A percentile compares a stretch with the other conserved stretches of the same genome.
Conservation (phyloP, 352 stramenopile species). For the Thalassiosira livingstoniorum region DNA sequence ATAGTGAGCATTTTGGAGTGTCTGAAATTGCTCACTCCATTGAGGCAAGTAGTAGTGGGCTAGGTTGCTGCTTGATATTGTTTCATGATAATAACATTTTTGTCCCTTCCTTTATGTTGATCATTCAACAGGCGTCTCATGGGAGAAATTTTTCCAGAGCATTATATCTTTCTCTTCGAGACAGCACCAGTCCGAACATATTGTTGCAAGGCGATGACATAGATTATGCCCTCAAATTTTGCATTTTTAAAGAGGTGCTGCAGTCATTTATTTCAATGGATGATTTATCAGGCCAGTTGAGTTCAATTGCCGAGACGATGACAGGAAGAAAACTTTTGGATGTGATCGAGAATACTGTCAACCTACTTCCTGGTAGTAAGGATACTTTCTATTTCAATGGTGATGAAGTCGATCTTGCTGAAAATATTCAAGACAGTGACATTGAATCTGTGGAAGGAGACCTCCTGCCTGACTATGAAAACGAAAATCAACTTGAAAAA, state of each 20-base stretch:
- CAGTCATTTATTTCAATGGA: slow-evolving; percentile 49
- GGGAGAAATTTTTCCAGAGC: slow-evolving; percentile 71
- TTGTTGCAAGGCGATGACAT: slow-evolving; percentile 49
- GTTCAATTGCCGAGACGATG: slow-evolving; percentile 36
- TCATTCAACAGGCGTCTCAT: too few relatives aligned
- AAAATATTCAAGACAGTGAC: slow-evolving; percentile 2
- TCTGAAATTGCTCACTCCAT: slow-evolving; percentile 66
- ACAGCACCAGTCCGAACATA: background rate
- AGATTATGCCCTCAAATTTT: slow-evolving; percentile 49
- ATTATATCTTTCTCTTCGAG: slow-evolving; percentile 68
- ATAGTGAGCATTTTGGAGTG: slow-evolving; percentile 68
- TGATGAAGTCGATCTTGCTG: slow-evolving; percentile 5
- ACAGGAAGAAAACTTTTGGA: slow-evolving; percentile 49
- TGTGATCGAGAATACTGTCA: slow-evolving; percentile 12
- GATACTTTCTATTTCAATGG: slow-evolving; percentile 59
- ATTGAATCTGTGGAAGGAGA: slow-evolving; percentile 3
- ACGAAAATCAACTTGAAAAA: slow-evolving; percentile 4
- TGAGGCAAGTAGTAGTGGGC: too few relatives aligned
- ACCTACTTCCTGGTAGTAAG: slow-evolving; percentile 40
- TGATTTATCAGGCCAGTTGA: slow-evolving; percentile 51
- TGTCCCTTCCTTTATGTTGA: too few relatives aligned
- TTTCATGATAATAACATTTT: too few relatives aligned
- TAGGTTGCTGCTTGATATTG: too few relatives aligned
- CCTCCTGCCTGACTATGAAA: background rate
- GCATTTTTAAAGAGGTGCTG: slow-evolving; percentile 50